Base-by-base conservation (phyloP, 768 basidiomycete genomes). In the Scleroderma bovista region DNA sequence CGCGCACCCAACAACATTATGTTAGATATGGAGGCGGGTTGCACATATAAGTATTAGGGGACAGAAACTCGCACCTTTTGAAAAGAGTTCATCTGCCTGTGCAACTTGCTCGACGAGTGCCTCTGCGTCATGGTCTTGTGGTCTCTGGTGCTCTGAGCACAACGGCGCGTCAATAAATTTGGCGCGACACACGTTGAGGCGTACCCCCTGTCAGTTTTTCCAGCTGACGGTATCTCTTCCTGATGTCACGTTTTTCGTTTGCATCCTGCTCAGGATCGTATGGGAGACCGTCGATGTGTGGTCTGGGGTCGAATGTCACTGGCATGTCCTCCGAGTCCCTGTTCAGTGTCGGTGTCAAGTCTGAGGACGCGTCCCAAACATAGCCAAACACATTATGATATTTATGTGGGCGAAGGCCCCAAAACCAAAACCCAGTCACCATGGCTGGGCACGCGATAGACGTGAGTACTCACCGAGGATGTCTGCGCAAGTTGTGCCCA, bases 241-340 rank as follows among this genome's bases (percentile, higher is more conserved):
- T 76, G 7, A 93, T 70, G 36, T 74, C 74, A 55, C 91, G 82
- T 65, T 86, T 84, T 62, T 88, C 84, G 53, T 86, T 83, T 5
- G 84, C 81, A 70, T 92, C 78, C 62, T 93, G 90, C 64, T 93
- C 87, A 10, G 89, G 89, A 61, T 93, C 87, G 60, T 88, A 93
- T 12, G 75, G 70, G 16, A 77, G 66, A 44, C 70, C 72, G 60
- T 47, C 34, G 13, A 48, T n/a, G 36, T 33, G 23, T 8, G 55
- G 58, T 43, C 47, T 29, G 24, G 32, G 20, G 16, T 60, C 51
- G 39, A 44, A 51, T 6, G 53, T 48, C 24, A 45, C 57, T 68
- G 38, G n/a, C 34, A 45, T 24, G 16, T 38, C 19, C 13, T 24
- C 32, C 38, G 40, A 12, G 13, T 22, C 31, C 16, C 20, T n/a